Base-by-base conservation (phyloP, 164 flowering plant species). In the Paratinospora sagittata region DNA sequence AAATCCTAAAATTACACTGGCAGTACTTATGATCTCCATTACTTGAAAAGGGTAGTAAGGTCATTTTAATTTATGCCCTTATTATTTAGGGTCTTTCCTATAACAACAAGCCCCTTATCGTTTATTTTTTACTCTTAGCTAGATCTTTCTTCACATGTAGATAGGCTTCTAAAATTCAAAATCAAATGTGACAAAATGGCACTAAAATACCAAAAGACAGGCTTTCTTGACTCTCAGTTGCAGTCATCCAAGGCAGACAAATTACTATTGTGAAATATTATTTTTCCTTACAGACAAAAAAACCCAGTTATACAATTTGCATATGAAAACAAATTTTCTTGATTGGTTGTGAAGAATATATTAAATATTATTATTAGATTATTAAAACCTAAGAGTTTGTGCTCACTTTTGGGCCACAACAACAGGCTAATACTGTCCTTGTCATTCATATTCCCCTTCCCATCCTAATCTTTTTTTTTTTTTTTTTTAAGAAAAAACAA, bases 211-310 rank as follows among this genome's bases (percentile, higher is more conserved):
- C 30, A 60, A 60, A 60, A 60, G 63, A 23, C 30, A 60, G 63
- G 63, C 6, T 60, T 60, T 60, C 63, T 60, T 60, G 63, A 60
- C 63, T 60, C 7, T 26, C 63, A 23, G 63, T 16, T 52, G 58
- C 58, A 16, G 58, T 52, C 58, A 58, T 24, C 63, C 27, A 58
- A 21, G 13, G 12, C 26, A 58, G 27, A 21, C 63, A 58, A 58
- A n/a, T 21, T 8, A 10, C 27, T 3, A 21, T 0, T 8, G 4
- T n/a, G n/a, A n/a, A n/a, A 58, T 58, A 49, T 58, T 58, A 6
- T 6, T 58, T 58, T 60, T 60, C 63, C 27, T 23, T 60, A 13
- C 24, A 26, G 27, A 58, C 63, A 58, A 58, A 58, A 58, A 58
- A n/a, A n/a, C 63, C 27, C 26, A 58, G 5, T 58, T 60, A 23